Evolutionary conservation across 1,284 basidiomycete genomes (phyloP).

Genomic region (Xerocomus nothofagi): DNA sequence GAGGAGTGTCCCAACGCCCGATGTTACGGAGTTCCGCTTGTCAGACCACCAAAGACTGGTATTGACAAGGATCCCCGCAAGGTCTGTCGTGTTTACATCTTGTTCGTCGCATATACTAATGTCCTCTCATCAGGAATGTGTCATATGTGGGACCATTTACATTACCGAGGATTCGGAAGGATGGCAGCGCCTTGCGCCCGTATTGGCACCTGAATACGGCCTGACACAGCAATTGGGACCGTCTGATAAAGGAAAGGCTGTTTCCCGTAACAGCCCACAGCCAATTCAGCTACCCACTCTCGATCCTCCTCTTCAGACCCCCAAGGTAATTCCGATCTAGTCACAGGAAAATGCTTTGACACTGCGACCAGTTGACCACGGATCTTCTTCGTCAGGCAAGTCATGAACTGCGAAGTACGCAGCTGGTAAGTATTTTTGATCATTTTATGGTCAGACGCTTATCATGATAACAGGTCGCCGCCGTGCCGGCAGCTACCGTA

Average conservation of each 20-base stretch:
- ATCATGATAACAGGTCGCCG: slow-evolving; percentile 16
- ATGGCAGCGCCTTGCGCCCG: slow-evolving; percentile 46
- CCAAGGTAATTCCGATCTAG: slow-evolving; percentile 25
- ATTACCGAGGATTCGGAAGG: slow-evolving; percentile 54
- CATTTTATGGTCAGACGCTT: neutral
- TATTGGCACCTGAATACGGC: slow-evolving; percentile 17
- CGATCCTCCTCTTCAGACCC: slow-evolving; percentile 30
- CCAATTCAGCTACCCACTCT: slow-evolving; percentile 35
- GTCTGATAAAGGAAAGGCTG: slow-evolving; percentile 10
- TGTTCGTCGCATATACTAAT: slow-evolving; percentile 11
- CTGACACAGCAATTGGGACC: slow-evolving; percentile 8
- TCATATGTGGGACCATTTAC: slow-evolving; percentile 68
- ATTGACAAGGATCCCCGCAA: slow-evolving; percentile 62
- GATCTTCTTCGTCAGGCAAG: slow-evolving; percentile 15
- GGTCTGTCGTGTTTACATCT: slow-evolving; percentile 38
- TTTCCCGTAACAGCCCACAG: slow-evolving; percentile 28
- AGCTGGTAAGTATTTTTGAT: slow-evolving; percentile 11
- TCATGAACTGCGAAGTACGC: slow-evolving; percentile 22
- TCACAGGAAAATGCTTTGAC: slow-evolving; percentile 13
- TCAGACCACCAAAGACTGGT: slow-evolving; percentile 65
- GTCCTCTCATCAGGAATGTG: slow-evolving; percentile 61
- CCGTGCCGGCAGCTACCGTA: slow-evolving; percentile 14
- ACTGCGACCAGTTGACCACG: slow-evolving; percentile 18
- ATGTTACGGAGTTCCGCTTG: slow-evolving; percentile 74
- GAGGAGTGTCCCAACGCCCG: slow-evolving; percentile 70